Evolutionary conservation across 371 early-diverging fungal species (phyloP), one percentile per base, ranked within the genome.

Genomic region (Blakeslea trispora): DNA sequence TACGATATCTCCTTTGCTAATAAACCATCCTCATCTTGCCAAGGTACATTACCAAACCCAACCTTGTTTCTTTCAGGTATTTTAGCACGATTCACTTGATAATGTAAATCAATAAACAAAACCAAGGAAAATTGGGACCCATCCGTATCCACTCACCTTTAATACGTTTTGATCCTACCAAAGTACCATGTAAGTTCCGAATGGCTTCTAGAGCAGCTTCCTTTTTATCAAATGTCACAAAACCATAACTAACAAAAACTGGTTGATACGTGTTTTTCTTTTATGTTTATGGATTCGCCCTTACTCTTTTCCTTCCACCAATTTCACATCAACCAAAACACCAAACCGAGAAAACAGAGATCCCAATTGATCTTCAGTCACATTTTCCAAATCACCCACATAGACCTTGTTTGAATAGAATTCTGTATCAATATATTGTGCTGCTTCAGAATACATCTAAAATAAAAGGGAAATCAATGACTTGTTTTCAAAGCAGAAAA

Each of bases 281-380:
- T n/a, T n/a, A n/a, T n/a, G n/a, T n/a, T n/a, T n/a, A n/a, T n/a
- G n/a, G n/a, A n/a, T n/a, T n/a, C n/a, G n/a, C n/a, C 55, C 67
- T 51, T 62, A 79, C 80, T 81, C 81, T 66, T 83, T 83, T 50
- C 81, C 81, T 50, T 81, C 83, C 7, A 81, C 83, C 67, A 81
- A 61, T 44, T 74, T 77, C 31, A 83, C 71, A 34, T 76, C 72
- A 8, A 75, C 74, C 51, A 83, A 67, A 15, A 68, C 64, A 0
- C 83, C 83, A 64, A 76, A 83, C 1, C 79, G 79, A n/a, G 68
- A 61, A 56, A 83, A 83, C 11, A 68, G 56, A 3, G 66, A 59
- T 48, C 74, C 64, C 6, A 83, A 51, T 11, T 64, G 56, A 50
- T 72, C 41, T 57, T 68, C 45, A 45, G 62, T 50, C 32, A 81